Conservation (phyloP, 2,329 filamentous ascomycete species). For the Fusarium annulatum region DNA sequence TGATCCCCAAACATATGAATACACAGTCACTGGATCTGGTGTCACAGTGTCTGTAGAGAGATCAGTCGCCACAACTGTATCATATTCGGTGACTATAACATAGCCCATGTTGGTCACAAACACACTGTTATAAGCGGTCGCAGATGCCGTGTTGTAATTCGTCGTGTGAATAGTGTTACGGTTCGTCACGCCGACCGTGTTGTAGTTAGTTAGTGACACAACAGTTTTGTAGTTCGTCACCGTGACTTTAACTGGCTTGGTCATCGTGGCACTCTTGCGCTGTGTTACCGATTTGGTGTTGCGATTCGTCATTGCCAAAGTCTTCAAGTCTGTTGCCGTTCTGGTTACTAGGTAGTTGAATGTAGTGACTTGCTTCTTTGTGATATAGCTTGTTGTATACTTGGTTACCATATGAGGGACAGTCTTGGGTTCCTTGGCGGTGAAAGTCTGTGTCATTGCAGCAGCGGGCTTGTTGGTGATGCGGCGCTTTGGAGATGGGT, state of each 20-base stretch:
- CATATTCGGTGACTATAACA: neutral
- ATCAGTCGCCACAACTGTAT: neutral
- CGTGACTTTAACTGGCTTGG: neutral
- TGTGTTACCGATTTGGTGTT: neutral
- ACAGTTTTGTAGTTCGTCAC: neutral
- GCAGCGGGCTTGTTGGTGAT: neutral
- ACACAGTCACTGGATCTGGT: neutral
- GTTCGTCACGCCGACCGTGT: neutral
- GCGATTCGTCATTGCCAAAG: neutral
- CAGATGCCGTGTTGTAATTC: neutral
- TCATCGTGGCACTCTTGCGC: neutral
- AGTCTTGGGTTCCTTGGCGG: neutral
- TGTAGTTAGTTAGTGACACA: neutral
- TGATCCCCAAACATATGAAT: neutral
- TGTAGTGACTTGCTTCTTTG: no score
- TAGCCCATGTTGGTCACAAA: neutral
- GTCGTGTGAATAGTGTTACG: neutral
- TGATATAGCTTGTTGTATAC: neutral
- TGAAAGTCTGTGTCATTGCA: neutral
- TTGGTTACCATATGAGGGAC: neutral
- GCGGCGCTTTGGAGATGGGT: neutral
- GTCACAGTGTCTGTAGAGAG: fast-evolving
- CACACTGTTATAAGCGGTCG: neutral
- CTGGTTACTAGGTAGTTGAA: neutral
- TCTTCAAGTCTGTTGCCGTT: neutral